phyloP scores from a whole-genome alignment of 2,329 filamentous ascomycete species.

The Monilinia vaccinii-corymbosi region DNA sequence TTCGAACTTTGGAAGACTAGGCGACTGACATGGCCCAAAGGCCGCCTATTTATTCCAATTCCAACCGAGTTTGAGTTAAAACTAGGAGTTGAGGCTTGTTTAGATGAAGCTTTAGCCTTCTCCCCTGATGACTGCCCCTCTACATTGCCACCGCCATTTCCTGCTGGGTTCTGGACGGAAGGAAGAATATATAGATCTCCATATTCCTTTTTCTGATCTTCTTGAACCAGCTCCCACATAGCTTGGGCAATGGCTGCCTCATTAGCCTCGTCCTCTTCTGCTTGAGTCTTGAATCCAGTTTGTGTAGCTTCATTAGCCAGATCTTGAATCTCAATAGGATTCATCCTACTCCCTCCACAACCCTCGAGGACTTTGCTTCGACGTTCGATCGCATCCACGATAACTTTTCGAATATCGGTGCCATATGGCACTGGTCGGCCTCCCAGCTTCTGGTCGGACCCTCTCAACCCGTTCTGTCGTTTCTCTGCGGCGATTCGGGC shows the following conservation, averaged over 20 bases:
- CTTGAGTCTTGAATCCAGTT: conserved; percentile 72
- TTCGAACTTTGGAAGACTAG: conserved; percentile 19
- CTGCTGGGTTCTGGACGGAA: conserved; percentile 26
- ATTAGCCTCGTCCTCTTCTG: conserved; percentile 83
- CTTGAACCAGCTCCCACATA: conserved; percentile 75
- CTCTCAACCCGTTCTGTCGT: conserved; percentile 46
- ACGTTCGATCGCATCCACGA: conserved; percentile 61
- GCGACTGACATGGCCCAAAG: conserved; percentile 22
- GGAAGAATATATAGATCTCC: conserved; percentile 25
- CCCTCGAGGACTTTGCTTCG: conserved; percentile 59
- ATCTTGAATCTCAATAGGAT: conserved; percentile 56
- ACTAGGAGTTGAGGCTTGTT: conserved; percentile 4
- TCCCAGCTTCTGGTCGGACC: conserved; percentile 65
- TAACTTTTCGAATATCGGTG: conserved; percentile 61
- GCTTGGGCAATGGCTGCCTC: conserved; percentile 79
- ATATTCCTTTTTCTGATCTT: conserved; percentile 44
- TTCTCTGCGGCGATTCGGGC: conserved; percentile 69
- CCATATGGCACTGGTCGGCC: conserved; percentile 48
- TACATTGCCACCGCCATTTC: conserved; percentile 26
- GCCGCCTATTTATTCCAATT: not conserved
- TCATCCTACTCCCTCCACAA: conserved; percentile 60
- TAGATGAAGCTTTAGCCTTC: not conserved
- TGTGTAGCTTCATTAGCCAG: conserved; percentile 54
- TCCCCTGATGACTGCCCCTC: not conserved
- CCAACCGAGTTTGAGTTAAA: not conserved